A percentile compares a stretch with the other conserved stretches of the same genome.
phyloP scores from a whole-genome alignment of 768 basidiomycete genomes.

The Russula sp. region DNA sequence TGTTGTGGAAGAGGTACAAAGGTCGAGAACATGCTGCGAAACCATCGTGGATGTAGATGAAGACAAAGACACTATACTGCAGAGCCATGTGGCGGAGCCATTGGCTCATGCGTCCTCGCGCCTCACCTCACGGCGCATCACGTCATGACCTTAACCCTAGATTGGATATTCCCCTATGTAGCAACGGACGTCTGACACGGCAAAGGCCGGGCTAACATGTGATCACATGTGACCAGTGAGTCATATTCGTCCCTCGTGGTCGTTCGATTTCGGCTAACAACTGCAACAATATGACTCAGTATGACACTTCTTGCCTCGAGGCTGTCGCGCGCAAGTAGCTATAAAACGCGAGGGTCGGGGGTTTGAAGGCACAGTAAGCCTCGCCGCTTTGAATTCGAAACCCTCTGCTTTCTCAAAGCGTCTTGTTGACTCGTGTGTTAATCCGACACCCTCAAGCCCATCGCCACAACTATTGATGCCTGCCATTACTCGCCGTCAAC shows the following conservation, averaged over 20 bases:
- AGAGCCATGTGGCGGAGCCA: no score
- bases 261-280: no score
- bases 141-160: slow-evolving; percentile 18
- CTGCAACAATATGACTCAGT: slow-evolving; percentile 7
- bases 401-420: neutral
- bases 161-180: neutral
- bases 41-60: slow-evolving; percentile 9
- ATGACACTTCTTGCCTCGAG: slow-evolving; percentile 15
- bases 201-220: neutral
- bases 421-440: neutral
- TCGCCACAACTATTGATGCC: slow-evolving; percentile 10
- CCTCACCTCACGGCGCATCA: neutral
- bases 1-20: slow-evolving; percentile 23
- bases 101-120: no score
- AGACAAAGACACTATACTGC: neutral
- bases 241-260: neutral
- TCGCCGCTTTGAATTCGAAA: neutral
- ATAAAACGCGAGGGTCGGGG: slow-evolving; percentile 5
- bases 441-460: neutral
- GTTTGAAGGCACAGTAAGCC: neutral
- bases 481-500: slow-evolving; percentile 21
- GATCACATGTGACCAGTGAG: neutral
- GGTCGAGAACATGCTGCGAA: slow-evolving; percentile 21
- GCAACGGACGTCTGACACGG: no score
- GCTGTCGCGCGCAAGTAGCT: neutral